Evolutionary conservation across 2,329 filamentous ascomycete genomes (phyloP), one percentile per base, ranked within the genome.

Genomic region (Fusarium chlamydosporum): DNA sequence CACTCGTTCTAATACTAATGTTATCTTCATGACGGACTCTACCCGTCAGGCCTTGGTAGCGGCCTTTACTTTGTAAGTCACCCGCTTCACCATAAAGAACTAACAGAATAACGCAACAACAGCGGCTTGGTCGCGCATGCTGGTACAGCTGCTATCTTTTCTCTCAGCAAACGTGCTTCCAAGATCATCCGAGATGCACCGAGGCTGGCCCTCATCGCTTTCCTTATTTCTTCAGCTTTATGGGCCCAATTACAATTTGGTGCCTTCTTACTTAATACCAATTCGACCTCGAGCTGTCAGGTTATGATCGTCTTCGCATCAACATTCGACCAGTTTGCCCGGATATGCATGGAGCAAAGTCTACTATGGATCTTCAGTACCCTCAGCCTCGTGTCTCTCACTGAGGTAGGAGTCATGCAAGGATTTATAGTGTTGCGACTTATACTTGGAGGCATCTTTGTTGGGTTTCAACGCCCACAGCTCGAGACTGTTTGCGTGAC

Each of bases 151-250:
- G 80, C 82, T 51, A 77, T 83, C 68, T 78, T 84, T 76, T 79
- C 85, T 70, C 79, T 82, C 65, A 84, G 79, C 73, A 82, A 82
- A 69, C 80, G 85, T 80, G 80, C 82, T 74, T 81, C 80, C 62
- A 77, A 82, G 40, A 76, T 86, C 62, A 81, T 86, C 74, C 82
- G 84, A 77, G 85, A 88, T 79, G 84, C 85, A 79, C 82, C 84
- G 85, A 88, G 86, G 86, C 86, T 89, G 86, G 86, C 83, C 85
- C 86, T 89, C 85, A 78, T 83, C 73, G 76, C 80, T 68, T 88
- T 88, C 75, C 81, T 88, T 72, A 64, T 82, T 27, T 80, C 82
- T 59, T 80, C 84, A 31, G 81, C 82, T 68, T 78, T 86, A 48
- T 89, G 87, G 87, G 85, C 85, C 46, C 77, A 84, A 40, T 75